Evolutionary conservation across 129 eudicot species (phyloP).

Genomic region (Calendula officinalis): DNA sequence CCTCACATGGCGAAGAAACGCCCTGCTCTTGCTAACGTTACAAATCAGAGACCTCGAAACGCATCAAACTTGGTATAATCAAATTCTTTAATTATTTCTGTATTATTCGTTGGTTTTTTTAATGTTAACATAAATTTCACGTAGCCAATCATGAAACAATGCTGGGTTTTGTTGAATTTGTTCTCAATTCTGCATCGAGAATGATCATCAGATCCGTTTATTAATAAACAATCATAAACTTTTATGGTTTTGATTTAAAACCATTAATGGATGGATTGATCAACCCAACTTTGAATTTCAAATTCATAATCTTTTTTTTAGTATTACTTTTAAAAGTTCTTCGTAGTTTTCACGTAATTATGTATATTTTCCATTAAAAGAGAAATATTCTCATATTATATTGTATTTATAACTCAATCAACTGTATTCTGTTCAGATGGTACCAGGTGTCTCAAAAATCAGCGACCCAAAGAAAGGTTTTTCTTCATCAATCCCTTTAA

Average conservation of each 20-base stretch:
- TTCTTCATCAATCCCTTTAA: too few relatives aligned
- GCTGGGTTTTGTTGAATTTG: not conserved
- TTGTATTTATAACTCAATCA: too few relatives aligned
- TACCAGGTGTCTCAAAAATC: not conserved
- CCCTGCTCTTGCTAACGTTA: conserved; percentile 62
- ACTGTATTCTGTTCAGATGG: not conserved
- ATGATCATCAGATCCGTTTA: conserved; percentile 12
- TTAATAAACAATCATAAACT: conserved; percentile 1
- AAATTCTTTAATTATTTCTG: not conserved
- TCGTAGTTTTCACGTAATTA: too few relatives aligned
- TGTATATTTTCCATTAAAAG: too few relatives aligned
- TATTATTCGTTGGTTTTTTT: not conserved
- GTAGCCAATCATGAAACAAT: too few relatives aligned
- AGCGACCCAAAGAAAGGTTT: not conserved
- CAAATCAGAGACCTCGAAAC: conserved; percentile 49
- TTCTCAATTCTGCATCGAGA: not conserved
- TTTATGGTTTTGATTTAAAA: not conserved
- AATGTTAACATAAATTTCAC: too few relatives aligned
- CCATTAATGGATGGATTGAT: too few relatives aligned
- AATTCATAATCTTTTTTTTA: too few relatives aligned
- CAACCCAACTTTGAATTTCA: too few relatives aligned
- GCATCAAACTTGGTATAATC: conserved; percentile 37
- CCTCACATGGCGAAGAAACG: conserved; percentile 57
- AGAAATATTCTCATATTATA: too few relatives aligned
- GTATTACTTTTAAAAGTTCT: too few relatives aligned